Percentiles rank a stretch among this genome's conserved stretches.
phyloP scores from a whole-genome alignment of 2,329 filamentous ascomycete species.

The Talaromyces sp. region DNA sequence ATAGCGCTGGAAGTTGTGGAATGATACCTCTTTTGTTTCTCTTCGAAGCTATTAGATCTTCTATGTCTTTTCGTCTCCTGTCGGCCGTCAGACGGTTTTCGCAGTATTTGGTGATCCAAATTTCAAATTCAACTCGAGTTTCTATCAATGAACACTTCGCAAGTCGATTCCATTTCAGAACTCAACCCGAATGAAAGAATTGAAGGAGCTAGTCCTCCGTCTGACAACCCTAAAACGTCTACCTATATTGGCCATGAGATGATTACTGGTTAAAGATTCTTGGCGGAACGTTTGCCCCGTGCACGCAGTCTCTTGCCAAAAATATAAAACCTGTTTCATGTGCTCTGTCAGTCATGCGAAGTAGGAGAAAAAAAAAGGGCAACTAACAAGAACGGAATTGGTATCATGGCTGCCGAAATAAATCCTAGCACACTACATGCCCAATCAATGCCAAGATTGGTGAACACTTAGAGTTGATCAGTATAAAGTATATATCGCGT shows the following conservation, averaged over 20 bases:
- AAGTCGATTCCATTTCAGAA: no score
- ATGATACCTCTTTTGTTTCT: neutral
- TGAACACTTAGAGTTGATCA: constrained; percentile 1
- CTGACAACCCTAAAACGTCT: neutral
- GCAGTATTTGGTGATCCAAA: no score
- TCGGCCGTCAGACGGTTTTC: neutral
- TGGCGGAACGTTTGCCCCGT: neutral
- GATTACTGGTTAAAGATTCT: neutral
- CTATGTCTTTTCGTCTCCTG: neutral
- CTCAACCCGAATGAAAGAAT: neutral
- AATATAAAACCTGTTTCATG: neutral
- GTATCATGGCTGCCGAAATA: constrained; percentile 12
- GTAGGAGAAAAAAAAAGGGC: neutral
- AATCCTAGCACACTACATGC: constrained; percentile 3
- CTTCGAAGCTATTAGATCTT: neutral
- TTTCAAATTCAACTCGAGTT: no score
- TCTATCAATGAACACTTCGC: no score
- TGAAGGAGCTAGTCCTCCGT: neutral
- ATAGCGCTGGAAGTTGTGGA: neutral
- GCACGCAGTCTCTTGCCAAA: constrained; percentile 8
- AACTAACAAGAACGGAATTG: constrained; percentile 9
- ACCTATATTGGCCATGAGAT: neutral
- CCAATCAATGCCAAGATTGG: constrained; percentile 13
- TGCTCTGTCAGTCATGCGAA: neutral
- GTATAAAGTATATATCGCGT: neutral